Evolutionary conservation across 2,329 filamentous ascomycete species (phyloP), one percentile per base, ranked within the genome.

Genomic region (Xylariales sp.): DNA sequence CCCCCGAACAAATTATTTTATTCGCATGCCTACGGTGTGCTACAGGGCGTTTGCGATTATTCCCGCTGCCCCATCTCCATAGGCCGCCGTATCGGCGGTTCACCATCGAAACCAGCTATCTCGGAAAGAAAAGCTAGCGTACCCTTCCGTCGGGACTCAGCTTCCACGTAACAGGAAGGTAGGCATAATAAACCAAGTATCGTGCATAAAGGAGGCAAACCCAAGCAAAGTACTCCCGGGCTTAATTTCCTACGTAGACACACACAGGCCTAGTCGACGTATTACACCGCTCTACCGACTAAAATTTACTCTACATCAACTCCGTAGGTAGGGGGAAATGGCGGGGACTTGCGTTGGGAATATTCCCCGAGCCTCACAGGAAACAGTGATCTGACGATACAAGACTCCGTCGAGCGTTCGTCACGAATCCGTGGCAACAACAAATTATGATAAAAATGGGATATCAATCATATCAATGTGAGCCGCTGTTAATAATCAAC

Each of bases 151-250:
- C 62, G 28, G 56, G 46, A 61, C 52, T 30, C 18, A 49, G 57
- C 36, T 28, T 49, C 16, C 32, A 48, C 62, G 46, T 43, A 68
- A 65, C 5, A 57, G 62, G 65, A 68, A 68, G 62, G 62, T 60
- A 23, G 6, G 41, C 9, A 49, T 10, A 32, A 6, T 14, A 52
- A 16, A 14, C 10, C 3, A 64, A 49, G 41, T 53, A 18, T 28
- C 23, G 28, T 57, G 56, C 39, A 62, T 43, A 23, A 28, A 50
- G 41, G 45, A 36, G 16, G 6, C 39, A 41, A 45, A 65, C 53
- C 5, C 14, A 36, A 34, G 28, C 10, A 34, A 23, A 41, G 34
- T 12, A 54, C n/a, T n/a, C 4, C 39, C 34, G 58, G 1, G 49
- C 34, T 36, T 16, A 55, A 34, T 9, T 10, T 34, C n/a, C 49